A percentile compares a stretch with the other conserved stretches of the same genome.
phyloP scores from a whole-genome alignment of 768 basidiomycete species.

The Amanita fuliginea region DNA sequence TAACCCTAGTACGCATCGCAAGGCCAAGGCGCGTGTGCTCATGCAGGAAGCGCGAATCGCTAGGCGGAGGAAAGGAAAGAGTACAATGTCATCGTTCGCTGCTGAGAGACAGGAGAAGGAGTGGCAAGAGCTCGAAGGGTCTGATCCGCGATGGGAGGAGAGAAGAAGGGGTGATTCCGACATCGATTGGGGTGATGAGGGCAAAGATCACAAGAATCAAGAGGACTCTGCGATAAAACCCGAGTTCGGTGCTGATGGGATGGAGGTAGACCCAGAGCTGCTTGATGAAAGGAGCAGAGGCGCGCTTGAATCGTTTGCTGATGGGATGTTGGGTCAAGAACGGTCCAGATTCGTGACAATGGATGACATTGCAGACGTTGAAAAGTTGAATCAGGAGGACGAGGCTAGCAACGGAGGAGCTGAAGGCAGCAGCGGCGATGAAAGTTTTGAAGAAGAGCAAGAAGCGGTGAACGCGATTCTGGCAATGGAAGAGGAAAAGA shows the following conservation, averaged over 20 bases:
- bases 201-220: constrained; percentile 17
- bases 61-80: constrained; percentile 10
- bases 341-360: constrained; percentile 44
- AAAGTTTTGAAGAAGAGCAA: constrained; percentile 19
- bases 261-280: constrained; percentile 57
- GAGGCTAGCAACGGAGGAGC: constrained; percentile 14
- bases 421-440: constrained; percentile 22
- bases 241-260: constrained; percentile 30
- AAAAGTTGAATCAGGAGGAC: constrained; percentile 26
- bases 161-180: constrained; percentile 56
- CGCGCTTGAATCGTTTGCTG: constrained; percentile 44
- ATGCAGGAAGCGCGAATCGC: constrained; percentile 13
- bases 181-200: constrained; percentile 50
- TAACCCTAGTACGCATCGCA: constrained; percentile 14
- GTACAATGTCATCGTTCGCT: constrained; percentile 32
- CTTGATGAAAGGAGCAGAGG: constrained; percentile 22
- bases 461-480: constrained; percentile 14
- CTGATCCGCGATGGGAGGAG: constrained; percentile 32
- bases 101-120: constrained; percentile 44
- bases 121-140: constrained; percentile 27
- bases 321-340: constrained; percentile 31
- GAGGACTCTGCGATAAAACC: constrained; percentile 19
- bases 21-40: constrained; percentile 15
- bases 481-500: constrained; percentile 25
- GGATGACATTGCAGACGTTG: constrained; percentile 54